These are phyloP conservation scores for Hypoxylon sp. DNA, from an alignment of 2,329 filamentous ascomycete species.

Conservation along the genomic window DNA sequence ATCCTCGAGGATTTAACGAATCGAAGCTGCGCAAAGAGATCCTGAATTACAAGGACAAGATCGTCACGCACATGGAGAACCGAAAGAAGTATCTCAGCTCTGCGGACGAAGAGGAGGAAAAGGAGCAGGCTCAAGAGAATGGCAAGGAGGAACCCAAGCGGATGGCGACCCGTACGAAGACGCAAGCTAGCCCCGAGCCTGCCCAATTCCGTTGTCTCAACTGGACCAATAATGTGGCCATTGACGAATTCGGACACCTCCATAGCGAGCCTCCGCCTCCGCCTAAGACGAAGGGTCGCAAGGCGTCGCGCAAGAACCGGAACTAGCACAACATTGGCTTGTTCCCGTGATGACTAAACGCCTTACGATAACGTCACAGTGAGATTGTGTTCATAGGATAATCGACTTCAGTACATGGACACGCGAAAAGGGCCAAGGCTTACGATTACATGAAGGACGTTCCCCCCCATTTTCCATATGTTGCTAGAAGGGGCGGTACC, in stretches of 20 bases:
- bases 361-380: conserved; percentile 1
- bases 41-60: conserved; percentile 78
- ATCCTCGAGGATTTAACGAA: conserved; percentile 87
- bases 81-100: conserved; percentile 77
- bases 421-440: conserved; percentile 6
- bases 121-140: conserved; percentile 17
- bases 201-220: conserved; percentile 62
- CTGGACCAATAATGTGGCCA: conserved; percentile 69
- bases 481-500: conserved; percentile 12
- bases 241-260: conserved; percentile 69
- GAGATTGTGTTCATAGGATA: neutral
- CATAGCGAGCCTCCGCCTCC: conserved; percentile 68
- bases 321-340: conserved; percentile 15
- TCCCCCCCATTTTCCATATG: conserved; percentile 1
- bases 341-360: neutral
- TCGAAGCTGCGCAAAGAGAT: conserved; percentile 90
- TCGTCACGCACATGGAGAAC: conserved; percentile 82
- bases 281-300: conserved; percentile 61
- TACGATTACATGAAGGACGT: conserved; percentile 16
- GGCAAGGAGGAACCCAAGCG: conserved; percentile 54
- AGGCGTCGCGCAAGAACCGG: conserved; percentile 62
- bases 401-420: conserved; percentile 16
- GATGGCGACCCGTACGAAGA: conserved; percentile 62
- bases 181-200: conserved; percentile 61
- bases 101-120: conserved; percentile 50